Evolutionary conservation across 192 early-diverging fungal genomes (phyloP), one percentile per base, ranked within the genome.

Genomic region (Entomortierella chlamydospora): DNA sequence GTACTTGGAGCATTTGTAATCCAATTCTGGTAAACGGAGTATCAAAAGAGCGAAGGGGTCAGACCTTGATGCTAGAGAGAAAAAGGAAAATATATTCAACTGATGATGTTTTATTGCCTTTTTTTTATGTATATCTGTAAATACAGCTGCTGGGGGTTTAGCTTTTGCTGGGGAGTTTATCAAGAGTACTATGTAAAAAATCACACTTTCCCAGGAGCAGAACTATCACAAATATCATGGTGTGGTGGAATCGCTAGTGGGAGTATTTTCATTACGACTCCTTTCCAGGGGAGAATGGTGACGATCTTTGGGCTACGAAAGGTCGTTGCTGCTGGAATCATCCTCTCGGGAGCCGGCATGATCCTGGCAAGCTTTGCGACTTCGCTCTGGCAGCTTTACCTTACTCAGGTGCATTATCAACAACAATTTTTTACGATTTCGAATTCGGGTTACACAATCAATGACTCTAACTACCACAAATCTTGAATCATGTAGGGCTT

Each of bases 321-420:
- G 1, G 11, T 77, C 20, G 66, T 77, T 49, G 66, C 51, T 17
- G 34, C 47, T 25, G 73, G 73, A 0, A 55, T 55, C 23, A 37
- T 77, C 5, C 63, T 77, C 39, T 52, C 59, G 23, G 52, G 65
- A 13, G 15, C 25, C 34, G 90, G 90, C 2, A 65, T 90, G 60
- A 72, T 93, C 17, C 49, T 89, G 18, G 90, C 88, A 0, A 90
- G 89, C 49, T 92, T 91, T 72, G 80, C 87, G 20, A 90, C 73
- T 18, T 64, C 85, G 37, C 66, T 90, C 7, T 93, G 92, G 92
- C 90, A 92, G 45, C 61, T 93, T 17, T 92, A 89, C 57, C 62
- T 93, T 18, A 74, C 91, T 0, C 87, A 92, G 58, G 85, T 77
- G 34, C 4, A 10, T n/a, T n/a, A n/a, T n/a, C n/a, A n/a, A n/a